These are phyloP conservation scores for Neurospora sp. DNA, from an alignment of 495 filamentous ascomycete genomes.

Conservation along the genomic window DNA sequence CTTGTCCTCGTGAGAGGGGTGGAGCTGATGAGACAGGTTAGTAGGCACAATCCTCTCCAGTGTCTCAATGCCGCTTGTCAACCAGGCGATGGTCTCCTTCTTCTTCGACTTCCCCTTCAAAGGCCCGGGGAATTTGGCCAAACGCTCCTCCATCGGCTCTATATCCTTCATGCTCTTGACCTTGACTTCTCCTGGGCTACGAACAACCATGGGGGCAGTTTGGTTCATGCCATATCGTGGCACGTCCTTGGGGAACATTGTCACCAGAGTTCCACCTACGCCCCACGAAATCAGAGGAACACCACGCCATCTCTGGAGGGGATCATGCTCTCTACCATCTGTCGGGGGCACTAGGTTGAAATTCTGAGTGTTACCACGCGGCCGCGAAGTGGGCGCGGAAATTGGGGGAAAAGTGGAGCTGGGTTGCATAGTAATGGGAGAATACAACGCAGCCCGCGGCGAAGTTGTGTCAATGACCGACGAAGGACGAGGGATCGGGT, in stretches of 20 bases:
- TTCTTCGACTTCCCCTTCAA: slow-evolving; percentile 85
- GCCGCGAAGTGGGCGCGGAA: slow-evolving; percentile 8
- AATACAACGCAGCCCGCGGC: slow-evolving; percentile 28
- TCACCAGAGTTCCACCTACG: slow-evolving; percentile 71
- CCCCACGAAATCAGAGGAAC: slow-evolving; percentile 80
- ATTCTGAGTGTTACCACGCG: slow-evolving; percentile 32
- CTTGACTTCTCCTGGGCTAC: slow-evolving; percentile 77
- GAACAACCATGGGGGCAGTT: slow-evolving; percentile 63
- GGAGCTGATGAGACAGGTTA: slow-evolving; percentile 32
- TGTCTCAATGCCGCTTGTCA: slow-evolving; percentile 59
- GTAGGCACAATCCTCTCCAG: slow-evolving; percentile 54
- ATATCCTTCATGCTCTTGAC: slow-evolving; percentile 59
- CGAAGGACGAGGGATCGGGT: slow-evolving; percentile 56
- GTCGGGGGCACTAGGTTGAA: slow-evolving; percentile 47
- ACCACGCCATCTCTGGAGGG: slow-evolving; percentile 81
- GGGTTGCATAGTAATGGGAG: slow-evolving; percentile 5
- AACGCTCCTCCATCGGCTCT: slow-evolving; percentile 54
- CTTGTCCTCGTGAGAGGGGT: slow-evolving; percentile 44
- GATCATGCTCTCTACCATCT: slow-evolving; percentile 73
- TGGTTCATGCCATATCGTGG: slow-evolving; percentile 74
- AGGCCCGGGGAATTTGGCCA: slow-evolving; percentile 82
- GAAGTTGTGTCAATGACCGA: slow-evolving; percentile 52
- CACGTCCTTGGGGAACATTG: slow-evolving; percentile 80
- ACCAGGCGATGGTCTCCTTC: slow-evolving; percentile 82
- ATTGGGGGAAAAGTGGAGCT: slow-evolving; percentile 2